phyloP scores from a whole-genome alignment of 345 rosid genomes.

The Acer campestre region DNA sequence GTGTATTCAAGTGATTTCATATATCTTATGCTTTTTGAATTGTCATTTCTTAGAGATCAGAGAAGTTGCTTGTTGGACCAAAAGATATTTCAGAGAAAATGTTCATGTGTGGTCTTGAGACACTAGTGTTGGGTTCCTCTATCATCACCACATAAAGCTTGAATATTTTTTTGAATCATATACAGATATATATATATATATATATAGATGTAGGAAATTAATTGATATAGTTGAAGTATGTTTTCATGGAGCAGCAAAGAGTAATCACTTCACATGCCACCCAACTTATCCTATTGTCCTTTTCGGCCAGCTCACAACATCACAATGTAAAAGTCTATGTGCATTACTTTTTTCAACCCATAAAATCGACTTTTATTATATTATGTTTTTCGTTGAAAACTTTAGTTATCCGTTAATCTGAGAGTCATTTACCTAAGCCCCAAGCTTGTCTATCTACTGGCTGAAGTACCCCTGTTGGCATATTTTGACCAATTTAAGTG shows the following conservation, averaged over 20 bases:
- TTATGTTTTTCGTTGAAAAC: background rate
- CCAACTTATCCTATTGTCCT: background rate
- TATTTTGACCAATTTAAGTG: background rate
- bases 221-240: background rate
- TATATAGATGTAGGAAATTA: too few relatives aligned
- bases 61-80: too few relatives aligned
- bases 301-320: background rate
- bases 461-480: too few relatives aligned
- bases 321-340: background rate
- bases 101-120: background rate
- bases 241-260: background rate
- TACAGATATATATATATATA: too few relatives aligned
- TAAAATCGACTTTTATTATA: background rate
- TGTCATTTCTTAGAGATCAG: too few relatives aligned
- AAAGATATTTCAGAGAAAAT: too few relatives aligned
- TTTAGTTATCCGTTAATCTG: too few relatives aligned
- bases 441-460: too few relatives aligned
- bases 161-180: too few relatives aligned
- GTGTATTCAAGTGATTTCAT: constrained; percentile 19
- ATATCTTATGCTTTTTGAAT: constrained; percentile 17
- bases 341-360: background rate
- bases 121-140: too few relatives aligned
- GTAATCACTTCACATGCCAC: background rate
- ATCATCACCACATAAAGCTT: too few relatives aligned
- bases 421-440: too few relatives aligned